Base-by-base conservation (phyloP, 148 eudicot genomes). In the Hydrangea macrophylla region DNA sequence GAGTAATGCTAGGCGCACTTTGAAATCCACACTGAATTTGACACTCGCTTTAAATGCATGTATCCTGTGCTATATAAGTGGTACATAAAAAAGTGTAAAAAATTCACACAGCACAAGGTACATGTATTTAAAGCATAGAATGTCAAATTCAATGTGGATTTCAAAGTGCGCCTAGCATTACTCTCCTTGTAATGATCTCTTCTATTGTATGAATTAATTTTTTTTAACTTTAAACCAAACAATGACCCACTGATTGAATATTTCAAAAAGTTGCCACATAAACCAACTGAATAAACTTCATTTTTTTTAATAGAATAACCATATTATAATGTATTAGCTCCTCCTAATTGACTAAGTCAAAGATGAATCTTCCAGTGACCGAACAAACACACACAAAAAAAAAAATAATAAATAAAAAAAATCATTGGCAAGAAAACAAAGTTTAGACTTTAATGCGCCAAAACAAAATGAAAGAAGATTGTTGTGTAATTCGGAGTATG, bases 261-360 rank as follows among this genome's bases (percentile, higher is more conserved):
- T 32, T 40, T 12, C 33, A 25, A 62, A 39, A 8, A 62, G 32
- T 8, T 32, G 33, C 20, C 5, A 33, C 26, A 6, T 23, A 9
- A 7, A 31, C 6, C 33, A 39, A 1, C 22, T 15, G n/a, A 27
- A 62, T 42, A 40, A 7, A 15, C 22, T 13, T 23, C 66, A 40
- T 62, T 62, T 9, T 62, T 9, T 26, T 11, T 3, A 62, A 58
- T 26, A 7, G 3, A 30, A 54, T 10, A 45, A 18, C n/a, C 20
- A 37, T 26, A 8, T 44, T 30, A 58, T 2, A 17, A 13, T 26
- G 5, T 12, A 22, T 0, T 25, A 25, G n/a, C 12, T 57, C 13
- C 30, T 27, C 11, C 15, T 24, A 55, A 33, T 68, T 57, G 63
- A 68, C 37, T 40, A 3, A 18, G 61, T 68, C 63, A 57, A 40